Base-by-base conservation (phyloP, 805 yeast species). In the Starmera dryadoides region DNA sequence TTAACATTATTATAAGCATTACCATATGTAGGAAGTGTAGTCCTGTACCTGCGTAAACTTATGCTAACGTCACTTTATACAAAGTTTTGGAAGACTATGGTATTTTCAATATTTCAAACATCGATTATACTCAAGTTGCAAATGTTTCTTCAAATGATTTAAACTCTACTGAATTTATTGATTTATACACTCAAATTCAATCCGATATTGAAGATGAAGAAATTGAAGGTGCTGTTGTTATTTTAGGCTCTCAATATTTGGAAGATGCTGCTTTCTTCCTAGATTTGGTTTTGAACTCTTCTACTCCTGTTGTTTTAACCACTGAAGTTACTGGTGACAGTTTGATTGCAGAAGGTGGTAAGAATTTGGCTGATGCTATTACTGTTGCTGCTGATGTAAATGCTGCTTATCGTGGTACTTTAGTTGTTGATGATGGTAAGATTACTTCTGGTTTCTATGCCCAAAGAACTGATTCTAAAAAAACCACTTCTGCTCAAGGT, bases 301-400 rank as follows among this genome's bases (percentile, higher is more conserved):
- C 41, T 12, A 28, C 66, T 39, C 79, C 80, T 4, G 64, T 73
- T 37, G 75, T 73, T 6, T 51, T 74, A 55, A 70, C 77, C 42
- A 77, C 78, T 1, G 60, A 71, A 16, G 68, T 72, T 73, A 57
- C 76, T 41, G 74, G 75, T 0, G 61, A 70, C n/a, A 68, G 75
- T 28, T 68, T 75, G 8, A 60, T 73, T 16, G 62, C 73, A 1
- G 77, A 71, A 48, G 77, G 77, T 2, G 71, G 73, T 1, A 65
- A 67, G 66, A 71, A 73, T 51, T 58, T 74, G 41, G 69, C 68
- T 44, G 75, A 73, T 45, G 73, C 78, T 2, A 63, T 72, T 31
- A 60, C 62, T 2, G 67, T 73, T 34, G 79, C 79, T 2, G 51
- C 71, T 3, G 56, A 57, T 41, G 46, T 48, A 30, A 56, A 60